Evolutionary conservation across 192 early-diverging fungal species (phyloP).

Genomic region (Ambispora gerdemannii): DNA sequence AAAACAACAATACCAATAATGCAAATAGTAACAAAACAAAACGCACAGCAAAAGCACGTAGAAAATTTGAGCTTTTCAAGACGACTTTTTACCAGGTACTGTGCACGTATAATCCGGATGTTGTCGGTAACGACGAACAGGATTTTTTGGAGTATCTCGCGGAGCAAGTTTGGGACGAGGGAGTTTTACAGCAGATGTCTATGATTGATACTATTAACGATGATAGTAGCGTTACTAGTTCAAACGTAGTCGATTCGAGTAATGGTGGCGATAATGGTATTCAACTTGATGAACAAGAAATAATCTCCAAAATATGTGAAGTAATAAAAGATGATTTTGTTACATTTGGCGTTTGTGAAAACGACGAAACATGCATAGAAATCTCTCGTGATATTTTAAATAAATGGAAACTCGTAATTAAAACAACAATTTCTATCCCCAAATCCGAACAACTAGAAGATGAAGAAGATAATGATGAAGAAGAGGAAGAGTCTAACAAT

Average conservation of each 20-base stretch:
- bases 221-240: not conserved
- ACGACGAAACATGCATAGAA: constrained; percentile 15
- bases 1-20: not conserved
- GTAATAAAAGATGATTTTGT: constrained; percentile 22
- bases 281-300: not conserved
- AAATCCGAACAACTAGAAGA: no score
- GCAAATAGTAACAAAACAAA: not conserved
- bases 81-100: constrained; percentile 23
- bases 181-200: not conserved
- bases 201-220: not conserved
- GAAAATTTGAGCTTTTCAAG: not conserved
- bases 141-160: constrained; percentile 23
- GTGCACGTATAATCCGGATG: constrained; percentile 19
- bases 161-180: constrained; percentile 15
- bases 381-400: not conserved
- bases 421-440: no score
- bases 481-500: not conserved
- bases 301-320: constrained; percentile 8
- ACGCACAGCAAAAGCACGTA: not conserved
- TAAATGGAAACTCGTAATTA: constrained; percentile 4
- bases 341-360: constrained; percentile 15
- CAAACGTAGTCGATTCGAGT: not conserved
- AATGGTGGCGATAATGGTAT: no score
- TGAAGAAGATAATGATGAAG: constrained; percentile 12
- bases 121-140: not conserved